Evolutionary conservation across 2,329 filamentous ascomycete species (phyloP), one percentile per base, ranked within the genome.

Genomic region (Fusarium dlaminii): DNA sequence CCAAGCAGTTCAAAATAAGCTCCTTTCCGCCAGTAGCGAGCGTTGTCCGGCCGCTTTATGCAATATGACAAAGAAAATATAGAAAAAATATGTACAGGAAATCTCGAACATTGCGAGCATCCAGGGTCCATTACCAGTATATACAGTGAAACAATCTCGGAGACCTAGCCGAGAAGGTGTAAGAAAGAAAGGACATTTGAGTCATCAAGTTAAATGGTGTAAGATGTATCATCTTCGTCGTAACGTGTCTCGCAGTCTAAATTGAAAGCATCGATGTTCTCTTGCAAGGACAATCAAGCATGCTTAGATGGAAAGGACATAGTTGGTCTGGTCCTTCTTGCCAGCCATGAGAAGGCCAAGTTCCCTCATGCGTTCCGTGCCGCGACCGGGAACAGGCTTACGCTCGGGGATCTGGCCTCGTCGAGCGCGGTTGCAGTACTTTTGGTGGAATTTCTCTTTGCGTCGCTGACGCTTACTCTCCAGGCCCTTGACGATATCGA

Each of bases 401-500:
- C 92, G 90, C 76, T 89, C 88, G 8, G 85, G 84, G 29, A 89
- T 86, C 76, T 90, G 87, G 18, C 89, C 89, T 79, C 94, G 95
- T 73, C 91, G 91, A 65, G 92, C 92, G 78, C 94, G 94, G 80
- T 94, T 92, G 85, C 94, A 97, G 80, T 96, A 93, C 82, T 97
- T 96, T 78, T 95, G 92, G 81, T 94, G 92, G 79, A 95, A 93
- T 83, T 98, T 98, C 83, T 98, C 95, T 84, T 93, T 95, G 77
- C 96, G 93, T 74, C 96, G 92, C 84, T 96, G 94, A 32, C 95
- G 92, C 86, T 98, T 98, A 83, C 94, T 92, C 85, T 99, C 96
- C 3, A 99, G 89, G 14, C 96, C 96, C 82, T 98, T 97, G 83
- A 98, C 94, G 70, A 98, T 99, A 82, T 98, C 96, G 75, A 99